Evolutionary conservation across 306 rosid species (phyloP), one percentile per base, ranked within the genome.

Genomic region (Cyclanthera cordifolia): DNA sequence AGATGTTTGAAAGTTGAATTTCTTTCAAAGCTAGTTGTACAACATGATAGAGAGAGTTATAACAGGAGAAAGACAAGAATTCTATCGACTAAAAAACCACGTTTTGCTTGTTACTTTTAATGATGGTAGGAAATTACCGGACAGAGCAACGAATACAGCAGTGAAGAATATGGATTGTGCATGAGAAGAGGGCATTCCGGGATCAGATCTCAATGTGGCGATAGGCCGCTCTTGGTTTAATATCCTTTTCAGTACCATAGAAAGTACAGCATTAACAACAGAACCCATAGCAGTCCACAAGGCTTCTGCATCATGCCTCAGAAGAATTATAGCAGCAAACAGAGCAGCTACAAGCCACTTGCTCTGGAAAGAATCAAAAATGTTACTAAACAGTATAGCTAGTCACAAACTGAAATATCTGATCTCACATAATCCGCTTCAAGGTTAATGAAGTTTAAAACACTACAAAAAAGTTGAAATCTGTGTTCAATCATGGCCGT

Each of bases 121-220:
- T 32, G 60, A 69, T 67, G 46, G 45, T 17, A 76, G 51, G 80
- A 75, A 73, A 73, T 87, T 89, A 93, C 98, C 66, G 69, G 96
- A 87, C 66, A 82, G 46, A 71, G 80, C 56, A 24, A 73, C 67
- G 69, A 87, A 83, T 20, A 74, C 16, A 48, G 63, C 69, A 60
- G 61, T 59, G 82, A 84, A 93, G 91, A 85, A 93, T 73, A 93
- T 84, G 70, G 87, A 84, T 64, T 89, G 96, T 27, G 90, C 79
- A 54, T 93, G 98, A 16, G 98, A 79, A 56, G 98, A 93, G 4
- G 98, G 98, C 98, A 93, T 89, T 74, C 96, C 98, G 17, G 95
- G 98, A 76, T 84, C 98, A 10, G 95, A 79, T 86, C 81, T 85
- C 67, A 79, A 9, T 37, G 80, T 59, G 63, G 94, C 66, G 75